Conservation (phyloP, 2,329 filamentous ascomycete species). For the Sphaerulina musiva region DNA sequence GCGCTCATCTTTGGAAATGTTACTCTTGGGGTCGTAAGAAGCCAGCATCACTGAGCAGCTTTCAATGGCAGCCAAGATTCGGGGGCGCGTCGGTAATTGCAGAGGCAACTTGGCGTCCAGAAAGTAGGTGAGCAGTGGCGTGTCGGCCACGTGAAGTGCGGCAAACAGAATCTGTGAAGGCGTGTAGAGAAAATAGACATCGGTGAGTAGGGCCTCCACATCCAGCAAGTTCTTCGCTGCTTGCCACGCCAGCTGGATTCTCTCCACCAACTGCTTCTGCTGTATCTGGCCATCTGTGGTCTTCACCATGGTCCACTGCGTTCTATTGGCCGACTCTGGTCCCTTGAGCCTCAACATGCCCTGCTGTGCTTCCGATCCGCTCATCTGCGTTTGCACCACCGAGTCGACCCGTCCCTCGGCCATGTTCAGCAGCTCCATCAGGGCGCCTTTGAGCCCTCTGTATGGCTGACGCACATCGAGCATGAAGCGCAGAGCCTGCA, state of each 20-base stretch:
- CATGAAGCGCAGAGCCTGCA: constrained; percentile 85
- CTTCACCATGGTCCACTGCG: constrained; percentile 16
- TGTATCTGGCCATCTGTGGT: constrained; percentile 1
- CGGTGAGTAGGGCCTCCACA: constrained; percentile 75
- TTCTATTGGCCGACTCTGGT: constrained; percentile 14
- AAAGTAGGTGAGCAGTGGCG: constrained; percentile 50
- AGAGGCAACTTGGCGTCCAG: constrained; percentile 39
- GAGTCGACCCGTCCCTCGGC: constrained; percentile 52
- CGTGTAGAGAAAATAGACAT: constrained; percentile 95
- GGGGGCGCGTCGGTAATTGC: constrained; percentile 22
- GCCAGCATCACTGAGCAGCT: constrained; percentile 38
- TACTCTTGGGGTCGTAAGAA: constrained; percentile 20
- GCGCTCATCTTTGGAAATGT: constrained; percentile 31
- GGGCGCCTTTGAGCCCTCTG: constrained; percentile 74
- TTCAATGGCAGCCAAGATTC: constrained; percentile 36
- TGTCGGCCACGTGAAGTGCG: constrained; percentile 68
- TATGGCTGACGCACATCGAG: constrained; percentile 91
- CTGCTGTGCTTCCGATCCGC: constrained; percentile 19
- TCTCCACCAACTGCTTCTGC: constrained; percentile 33
- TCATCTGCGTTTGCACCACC: constrained; percentile 17
- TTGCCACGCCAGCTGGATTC: constrained; percentile 60
- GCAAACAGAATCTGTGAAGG: constrained; percentile 91
- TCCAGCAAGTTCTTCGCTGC: constrained; percentile 63
- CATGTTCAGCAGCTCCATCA: constrained; percentile 71
- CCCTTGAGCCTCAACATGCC: constrained; percentile 19